Conservation (phyloP, 441 rosid genomes). For the Raphanus hybrid region DNA sequence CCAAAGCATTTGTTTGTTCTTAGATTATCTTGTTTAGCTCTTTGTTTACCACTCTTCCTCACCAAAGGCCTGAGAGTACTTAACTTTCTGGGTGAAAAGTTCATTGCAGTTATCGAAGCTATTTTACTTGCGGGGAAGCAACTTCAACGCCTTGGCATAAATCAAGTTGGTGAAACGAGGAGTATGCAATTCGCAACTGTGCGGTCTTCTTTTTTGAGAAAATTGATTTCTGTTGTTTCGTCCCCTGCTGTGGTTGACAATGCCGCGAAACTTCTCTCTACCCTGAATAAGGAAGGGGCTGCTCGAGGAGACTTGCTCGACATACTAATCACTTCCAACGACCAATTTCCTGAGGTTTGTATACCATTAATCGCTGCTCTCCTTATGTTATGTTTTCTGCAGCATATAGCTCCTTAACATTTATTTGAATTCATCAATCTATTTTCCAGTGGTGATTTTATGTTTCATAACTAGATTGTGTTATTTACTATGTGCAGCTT, state of each 20-base stretch:
- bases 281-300: slow-evolving; percentile 79
- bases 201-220: slow-evolving; percentile 63
- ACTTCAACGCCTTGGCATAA: slow-evolving; percentile 65
- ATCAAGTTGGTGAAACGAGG: slow-evolving; percentile 46
- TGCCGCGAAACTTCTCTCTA: slow-evolving; percentile 72
- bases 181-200: slow-evolving; percentile 43
- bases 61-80: slow-evolving; percentile 33
- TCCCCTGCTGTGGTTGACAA: slow-evolving; percentile 65
- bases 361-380: slow-evolving; percentile 15
- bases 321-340: slow-evolving; percentile 57
- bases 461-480: slow-evolving; percentile 20
- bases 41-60: slow-evolving; percentile 22
- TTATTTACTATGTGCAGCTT: slow-evolving; percentile 52
- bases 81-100: slow-evolving; percentile 59
- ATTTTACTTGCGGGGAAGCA: slow-evolving; percentile 75
- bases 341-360: slow-evolving; percentile 79
- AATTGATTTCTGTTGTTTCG: slow-evolving; percentile 70
- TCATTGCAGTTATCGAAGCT: slow-evolving; percentile 85
- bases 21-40: slow-evolving; percentile 14
- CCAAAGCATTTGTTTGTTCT: neutral
- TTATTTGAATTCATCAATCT: slow-evolving; percentile 9
- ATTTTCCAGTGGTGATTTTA: slow-evolving; percentile 6
- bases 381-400: slow-evolving; percentile 20
- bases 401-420: slow-evolving; percentile 21
- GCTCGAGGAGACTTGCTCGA: slow-evolving; percentile 68